Conservation (phyloP, 2,329 filamentous ascomycete species). For the Colletotrichum spinosum region DNA sequence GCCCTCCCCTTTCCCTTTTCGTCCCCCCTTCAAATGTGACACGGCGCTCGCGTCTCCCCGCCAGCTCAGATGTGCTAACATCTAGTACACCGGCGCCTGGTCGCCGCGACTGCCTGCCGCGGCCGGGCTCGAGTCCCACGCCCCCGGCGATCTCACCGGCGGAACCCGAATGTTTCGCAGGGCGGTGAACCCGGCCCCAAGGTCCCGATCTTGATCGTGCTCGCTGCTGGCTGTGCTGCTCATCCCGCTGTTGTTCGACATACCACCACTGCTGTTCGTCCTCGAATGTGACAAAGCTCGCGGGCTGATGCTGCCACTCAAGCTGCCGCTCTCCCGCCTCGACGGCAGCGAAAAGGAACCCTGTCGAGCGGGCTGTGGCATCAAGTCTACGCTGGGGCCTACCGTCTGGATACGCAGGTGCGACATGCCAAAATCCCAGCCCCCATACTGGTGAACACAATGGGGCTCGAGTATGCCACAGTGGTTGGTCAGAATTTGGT, state of each 20-base stretch:
- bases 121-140: constrained; percentile 32
- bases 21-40: no score
- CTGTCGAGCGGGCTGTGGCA: constrained; percentile 28
- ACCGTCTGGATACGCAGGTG: constrained; percentile 39
- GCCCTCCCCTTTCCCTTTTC: no score
- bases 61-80: neutral
- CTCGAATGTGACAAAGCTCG: constrained; percentile 45
- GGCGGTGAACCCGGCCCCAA: constrained; percentile 32
- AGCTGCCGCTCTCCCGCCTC: constrained; percentile 34
- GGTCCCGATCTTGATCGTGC: constrained; percentile 30
- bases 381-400: constrained; percentile 29
- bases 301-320: constrained; percentile 39
- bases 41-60: neutral
- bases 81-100: constrained; percentile 35
- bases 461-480: constrained; percentile 63
- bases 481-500: constrained; percentile 62
- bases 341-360: constrained; percentile 34
- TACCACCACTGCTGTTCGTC: constrained; percentile 48
- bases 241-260: constrained; percentile 49
- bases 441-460: constrained; percentile 63
- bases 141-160: constrained; percentile 32
- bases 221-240: constrained; percentile 42
- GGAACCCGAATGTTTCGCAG: constrained; percentile 36
- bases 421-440: constrained; percentile 46
- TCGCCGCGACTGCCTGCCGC: constrained; percentile 28